Evolutionary conservation across 2,329 filamentous ascomycete genomes (phyloP), one percentile per base, ranked within the genome.

Genomic region (Aaosphaeria arxii): DNA sequence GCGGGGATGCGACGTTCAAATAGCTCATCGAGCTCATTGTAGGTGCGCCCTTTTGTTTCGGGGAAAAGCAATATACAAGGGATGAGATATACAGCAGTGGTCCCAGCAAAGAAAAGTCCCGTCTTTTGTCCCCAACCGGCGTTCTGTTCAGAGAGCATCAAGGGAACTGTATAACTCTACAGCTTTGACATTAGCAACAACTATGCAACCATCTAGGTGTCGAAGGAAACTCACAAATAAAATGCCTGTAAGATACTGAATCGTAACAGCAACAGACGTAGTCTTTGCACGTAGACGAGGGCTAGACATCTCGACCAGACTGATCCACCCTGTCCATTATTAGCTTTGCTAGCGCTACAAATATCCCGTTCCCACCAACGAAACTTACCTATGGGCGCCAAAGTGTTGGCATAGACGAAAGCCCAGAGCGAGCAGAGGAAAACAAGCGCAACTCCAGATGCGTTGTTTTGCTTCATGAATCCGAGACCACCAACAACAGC

Each of bases 61-160:
- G 90, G 90, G 0, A 90, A 76, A 6, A 86, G 81, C 74, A 89
- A 89, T 65, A 82, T 91, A 0, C 85, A 84, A 73, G 90, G 94
- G 11, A 92, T 72, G 58, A 89, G 81, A 72, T 87, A 91, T 43
- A 85, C 69, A 69, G 88, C 87, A 66, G 87, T 89, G 43, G 89
- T 83, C 1, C 84, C 87, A 17, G 83, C 85, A 84, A 89, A 89
- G 75, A 94, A 91, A 73, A 95, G 94, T 30, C 89, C 5, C 87
- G 81, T 59, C 80, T 91, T 72, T 32, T 49, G 47, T 11, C 47
- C 47, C 43, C 47, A 49, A 4, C 44, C 44, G 1, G 43, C 47
- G 30, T 43, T 39, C 31, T 49, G 47, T 11, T 49, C 46, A 4
- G 47, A 49, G 5, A 49, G 44, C 47, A 49, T 49, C 31, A 49